A percentile compares a stretch with the other conserved stretches of the same genome.
Evolutionary conservation across 208 protist genomes (phyloP).

Genomic region (Trypanosoma conorhini): DNA sequence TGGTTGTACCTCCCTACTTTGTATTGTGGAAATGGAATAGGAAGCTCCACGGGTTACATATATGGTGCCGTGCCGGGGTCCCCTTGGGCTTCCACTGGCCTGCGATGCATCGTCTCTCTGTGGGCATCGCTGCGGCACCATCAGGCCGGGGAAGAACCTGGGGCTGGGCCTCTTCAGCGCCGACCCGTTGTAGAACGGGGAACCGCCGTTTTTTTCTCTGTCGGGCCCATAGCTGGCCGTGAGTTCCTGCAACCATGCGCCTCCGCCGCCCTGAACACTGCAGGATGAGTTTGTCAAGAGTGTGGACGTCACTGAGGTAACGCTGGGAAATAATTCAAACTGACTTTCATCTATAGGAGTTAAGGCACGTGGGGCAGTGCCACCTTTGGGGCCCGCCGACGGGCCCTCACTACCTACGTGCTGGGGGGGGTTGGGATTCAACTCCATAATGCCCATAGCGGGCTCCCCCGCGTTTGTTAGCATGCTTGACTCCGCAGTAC

Average conservation of each 20-base stretch:
- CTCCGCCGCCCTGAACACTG: not conserved
- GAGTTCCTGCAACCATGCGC: not conserved
- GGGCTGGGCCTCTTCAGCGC: not conserved
- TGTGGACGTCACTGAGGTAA: not conserved
- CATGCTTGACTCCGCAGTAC: not conserved
- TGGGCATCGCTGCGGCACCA: not conserved
- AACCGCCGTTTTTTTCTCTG: not conserved
- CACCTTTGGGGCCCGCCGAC: not conserved
- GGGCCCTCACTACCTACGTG: not conserved
- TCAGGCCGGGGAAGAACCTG: not conserved
- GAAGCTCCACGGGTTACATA: conserved; percentile 14
- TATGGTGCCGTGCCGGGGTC: not conserved
- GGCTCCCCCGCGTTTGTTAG: not conserved
- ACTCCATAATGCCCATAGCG: not conserved
- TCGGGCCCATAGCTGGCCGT: not conserved
- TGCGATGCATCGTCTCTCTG: not conserved
- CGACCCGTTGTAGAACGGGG: not conserved
- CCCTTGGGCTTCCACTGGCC: not conserved
- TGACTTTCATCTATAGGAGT: not conserved
- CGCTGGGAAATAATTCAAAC: not conserved
- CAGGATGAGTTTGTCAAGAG: not conserved
- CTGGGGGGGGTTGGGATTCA: too few relatives aligned
- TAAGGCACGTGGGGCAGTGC: not conserved
- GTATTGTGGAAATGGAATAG: conserved; percentile 6
- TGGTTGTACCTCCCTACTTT: not conserved